Evolutionary conservation across 192 early-diverging fungal species (phyloP), one percentile per base, ranked within the genome.

Genomic region (Backusella tuberculispora): DNA sequence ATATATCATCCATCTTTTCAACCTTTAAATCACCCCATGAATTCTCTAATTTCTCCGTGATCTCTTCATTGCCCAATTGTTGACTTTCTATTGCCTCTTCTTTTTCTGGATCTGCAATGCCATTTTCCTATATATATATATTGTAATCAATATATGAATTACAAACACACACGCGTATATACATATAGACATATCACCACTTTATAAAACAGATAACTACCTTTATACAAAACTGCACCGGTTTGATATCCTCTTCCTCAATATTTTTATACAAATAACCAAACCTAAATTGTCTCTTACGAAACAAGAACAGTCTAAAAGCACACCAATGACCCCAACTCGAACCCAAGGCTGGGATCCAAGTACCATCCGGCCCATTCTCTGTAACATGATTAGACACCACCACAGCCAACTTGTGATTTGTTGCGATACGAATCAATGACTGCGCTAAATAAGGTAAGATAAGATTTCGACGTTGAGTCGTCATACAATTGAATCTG

Each of bases 341-440:
- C 4, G 12, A 1, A 45, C 74, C 67, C 9, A 75, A 46, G 2
- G 74, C 65, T 9, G 74, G 74, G 29, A 45, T 26, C 46, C 65
- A 47, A 26, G 45, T 10, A 41, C 21, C 46, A 17, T 13, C n/a
- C 0, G 9, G 6, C 6, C 29, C 37, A 13, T 43, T 53, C 2
- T 19, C 19, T 37, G 66, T 69, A 13, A 69, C 53, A 47, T 75
- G 66, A 67, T 75, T 75, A 12, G 67, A 60, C 5, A 63, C 48
- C 8, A 75, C 48, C 21, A 75, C 75, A 1, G 75, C 70, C 26
- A 76, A 19, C 21, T 40, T 43, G 40, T 64, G 37, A 7, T 63
- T 9, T 47, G 48, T 76, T 1, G 75, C 75, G 14, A 66, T 12
- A 6, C 47, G 69, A 7, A 65, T 29, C 14, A 76, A 43, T 0